Conservation (phyloP, 2,329 filamentous ascomycete genomes). For the Aspergillus versicolor region DNA sequence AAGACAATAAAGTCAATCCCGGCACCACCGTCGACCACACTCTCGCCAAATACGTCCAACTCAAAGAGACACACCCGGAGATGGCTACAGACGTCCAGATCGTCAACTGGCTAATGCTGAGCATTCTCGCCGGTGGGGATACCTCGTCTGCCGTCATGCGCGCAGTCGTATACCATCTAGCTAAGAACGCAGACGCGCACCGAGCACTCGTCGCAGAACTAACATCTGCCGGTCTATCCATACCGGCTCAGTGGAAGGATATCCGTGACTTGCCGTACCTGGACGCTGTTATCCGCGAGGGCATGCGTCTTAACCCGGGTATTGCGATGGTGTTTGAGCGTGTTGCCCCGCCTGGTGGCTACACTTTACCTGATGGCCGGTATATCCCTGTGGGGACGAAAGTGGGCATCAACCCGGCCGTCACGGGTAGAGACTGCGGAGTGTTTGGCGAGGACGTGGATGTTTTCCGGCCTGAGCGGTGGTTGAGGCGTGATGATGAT, state of each 20-base stretch:
- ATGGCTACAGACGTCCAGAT: slow-evolving; percentile 28
- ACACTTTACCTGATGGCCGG: slow-evolving; percentile 30
- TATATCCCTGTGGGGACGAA: slow-evolving; percentile 37
- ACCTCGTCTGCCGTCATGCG: slow-evolving; percentile 35
- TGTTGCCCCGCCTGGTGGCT: slow-evolving; percentile 42
- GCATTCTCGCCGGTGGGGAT: slow-evolving; percentile 35
- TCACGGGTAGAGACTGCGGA: slow-evolving; percentile 38
- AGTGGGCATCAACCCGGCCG: slow-evolving; percentile 37
- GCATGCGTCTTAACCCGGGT: slow-evolving; percentile 50
- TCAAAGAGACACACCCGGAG: slow-evolving; percentile 21
- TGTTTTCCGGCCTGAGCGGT: slow-evolving; percentile 49
- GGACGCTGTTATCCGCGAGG: slow-evolving; percentile 54
- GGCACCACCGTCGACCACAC: slow-evolving; percentile 25
- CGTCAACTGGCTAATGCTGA: slow-evolving; percentile 28
- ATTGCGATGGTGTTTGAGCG: slow-evolving; percentile 53
- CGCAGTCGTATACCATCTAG: slow-evolving; percentile 32
- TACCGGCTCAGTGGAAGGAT: slow-evolving; percentile 13
- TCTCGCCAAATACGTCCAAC: slow-evolving; percentile 32
- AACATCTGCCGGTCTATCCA: neutral
- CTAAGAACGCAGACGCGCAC: slow-evolving; percentile 22
- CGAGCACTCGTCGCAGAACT: slow-evolving; percentile 7
- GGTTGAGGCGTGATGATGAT: slow-evolving; percentile 39
- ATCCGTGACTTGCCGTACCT: slow-evolving; percentile 42
- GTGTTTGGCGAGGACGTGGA: slow-evolving; percentile 50
- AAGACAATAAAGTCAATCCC: slow-evolving; percentile 1